phyloP scores from a whole-genome alignment of 805 yeast species.

The Hyphopichia homilentoma region DNA sequence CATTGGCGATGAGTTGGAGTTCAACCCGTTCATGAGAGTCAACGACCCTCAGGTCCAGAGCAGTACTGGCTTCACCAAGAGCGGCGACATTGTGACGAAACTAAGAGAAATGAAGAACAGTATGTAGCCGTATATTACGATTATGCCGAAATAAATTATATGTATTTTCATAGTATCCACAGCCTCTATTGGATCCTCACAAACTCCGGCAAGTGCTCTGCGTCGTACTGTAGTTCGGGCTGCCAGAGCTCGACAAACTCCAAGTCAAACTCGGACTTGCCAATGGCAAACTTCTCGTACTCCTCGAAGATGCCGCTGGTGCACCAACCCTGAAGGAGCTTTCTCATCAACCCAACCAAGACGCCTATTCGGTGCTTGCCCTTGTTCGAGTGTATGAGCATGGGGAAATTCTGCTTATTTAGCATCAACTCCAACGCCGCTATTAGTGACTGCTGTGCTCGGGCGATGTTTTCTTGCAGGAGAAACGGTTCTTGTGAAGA shows the following conservation, averaged over 20 bases:
- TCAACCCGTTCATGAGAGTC: constrained; percentile 88
- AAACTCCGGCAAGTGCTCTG: constrained; percentile 58
- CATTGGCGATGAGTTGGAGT: constrained; percentile 71
- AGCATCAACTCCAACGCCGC: constrained; percentile 54
- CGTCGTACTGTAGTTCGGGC: constrained; percentile 51
- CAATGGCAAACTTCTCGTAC: constrained; percentile 87
- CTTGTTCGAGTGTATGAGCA: constrained; percentile 87
- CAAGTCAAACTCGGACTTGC: constrained; percentile 88
- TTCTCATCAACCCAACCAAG: constrained; percentile 85
- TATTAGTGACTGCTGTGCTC: constrained; percentile 45
- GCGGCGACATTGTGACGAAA: constrained; percentile 61
- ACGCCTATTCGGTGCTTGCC: constrained; percentile 98
- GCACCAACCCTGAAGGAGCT: constrained; percentile 88
- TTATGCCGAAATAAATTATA: background rate
- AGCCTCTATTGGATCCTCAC: too few relatives aligned
- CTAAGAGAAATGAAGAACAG: constrained; percentile 77
- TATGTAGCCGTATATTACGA: constrained; percentile 10
- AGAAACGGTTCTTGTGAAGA: constrained; percentile 76
- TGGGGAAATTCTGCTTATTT: constrained; percentile 74
- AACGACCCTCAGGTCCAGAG: constrained; percentile 58
- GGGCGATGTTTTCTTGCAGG: constrained; percentile 43
- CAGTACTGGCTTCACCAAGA: constrained; percentile 51
- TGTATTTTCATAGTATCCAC: too few relatives aligned
- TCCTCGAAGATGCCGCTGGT: constrained; percentile 91
- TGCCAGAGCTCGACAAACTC: constrained; percentile 85